A percentile compares a stretch with the other conserved stretches of the same genome.
These are phyloP conservation scores for Micractinium sp. DNA, from an alignment of 139 green algal species.

Conservation along the genomic window DNA sequence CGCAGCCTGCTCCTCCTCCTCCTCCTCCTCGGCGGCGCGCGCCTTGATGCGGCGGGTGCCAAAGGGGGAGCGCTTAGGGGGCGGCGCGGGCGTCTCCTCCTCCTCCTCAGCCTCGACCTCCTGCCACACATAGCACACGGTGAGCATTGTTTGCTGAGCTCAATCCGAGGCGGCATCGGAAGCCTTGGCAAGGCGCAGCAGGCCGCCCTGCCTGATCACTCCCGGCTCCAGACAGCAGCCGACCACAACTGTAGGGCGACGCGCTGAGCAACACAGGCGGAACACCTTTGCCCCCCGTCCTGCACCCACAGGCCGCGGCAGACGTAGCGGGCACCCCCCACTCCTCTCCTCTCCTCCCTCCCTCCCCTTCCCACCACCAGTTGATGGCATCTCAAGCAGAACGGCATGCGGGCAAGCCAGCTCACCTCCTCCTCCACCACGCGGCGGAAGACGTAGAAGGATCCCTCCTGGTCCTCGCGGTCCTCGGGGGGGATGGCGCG, in stretches of 20 bases:
- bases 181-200: too few relatives aligned
- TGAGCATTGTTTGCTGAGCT: too few relatives aligned
- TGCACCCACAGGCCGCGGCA: neutral
- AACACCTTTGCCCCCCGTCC: too few relatives aligned
- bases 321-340: too few relatives aligned
- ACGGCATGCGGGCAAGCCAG: neutral
- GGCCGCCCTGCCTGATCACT: too few relatives aligned
- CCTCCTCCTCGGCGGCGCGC: neutral
- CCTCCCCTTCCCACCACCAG: neutral
- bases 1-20: neutral
- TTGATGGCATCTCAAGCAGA: neutral
- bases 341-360: neutral
- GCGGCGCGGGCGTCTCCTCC: neutral
- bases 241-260: too few relatives aligned
- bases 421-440: constrained; percentile 1
- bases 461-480: neutral
- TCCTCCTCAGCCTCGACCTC: neutral
- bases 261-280: too few relatives aligned
- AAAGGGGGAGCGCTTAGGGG: neutral
- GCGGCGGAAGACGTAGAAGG: constrained; percentile 20
- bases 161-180: too few relatives aligned
- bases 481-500: neutral
- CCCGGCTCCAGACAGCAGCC: too few relatives aligned
- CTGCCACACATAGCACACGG: neutral
- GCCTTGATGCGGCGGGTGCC: constrained; percentile 20